A percentile compares a stretch with the other conserved stretches of the same genome.
phyloP scores from a whole-genome alignment of 805 yeast species.

The Hemisphaericaspora nanyangensis region DNA sequence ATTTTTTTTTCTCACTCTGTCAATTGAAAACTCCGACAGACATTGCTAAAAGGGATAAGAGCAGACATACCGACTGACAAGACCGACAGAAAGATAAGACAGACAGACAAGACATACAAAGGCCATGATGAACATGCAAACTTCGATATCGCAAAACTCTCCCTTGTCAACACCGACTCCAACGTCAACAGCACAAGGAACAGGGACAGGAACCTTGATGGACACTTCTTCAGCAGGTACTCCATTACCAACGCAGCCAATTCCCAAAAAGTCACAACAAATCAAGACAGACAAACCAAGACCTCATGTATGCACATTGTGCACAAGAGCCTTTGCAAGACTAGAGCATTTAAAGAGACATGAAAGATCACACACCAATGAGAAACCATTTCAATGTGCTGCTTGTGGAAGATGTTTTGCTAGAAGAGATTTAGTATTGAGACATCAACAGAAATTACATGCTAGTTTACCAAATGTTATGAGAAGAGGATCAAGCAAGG shows the following conservation, averaged over 20 bases:
- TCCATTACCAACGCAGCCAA: conserved; percentile 48
- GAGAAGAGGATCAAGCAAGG: conserved; percentile 26
- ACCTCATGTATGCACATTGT: conserved; percentile 84
- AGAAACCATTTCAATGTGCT: conserved; percentile 93
- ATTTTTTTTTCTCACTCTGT: not conserved
- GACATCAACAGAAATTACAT: conserved; percentile 95
- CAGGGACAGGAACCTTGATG: too few species aligned
- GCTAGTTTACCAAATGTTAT: conserved; percentile 42
- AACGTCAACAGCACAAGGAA: not conserved
- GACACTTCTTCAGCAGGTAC: not conserved
- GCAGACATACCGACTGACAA: too few species aligned
- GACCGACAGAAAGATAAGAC: not conserved
- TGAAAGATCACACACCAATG: conserved; percentile 91
- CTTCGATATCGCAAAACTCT: conserved; percentile 5
- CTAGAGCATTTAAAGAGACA: conserved; percentile 92
- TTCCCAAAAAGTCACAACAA: conserved; percentile 79
- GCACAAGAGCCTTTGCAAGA: conserved; percentile 94
- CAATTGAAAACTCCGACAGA: too few species aligned
- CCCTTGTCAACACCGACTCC: conserved; percentile 3
- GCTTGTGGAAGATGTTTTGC: conserved; percentile 97
- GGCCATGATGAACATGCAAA: conserved; percentile 5
- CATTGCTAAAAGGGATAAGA: too few species aligned
- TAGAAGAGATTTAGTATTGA: conserved; percentile 75
- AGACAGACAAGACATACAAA: not conserved
- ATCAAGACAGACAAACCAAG: conserved; percentile 91